Conservation (phyloP, 2,329 filamentous ascomycete species). For the Colletotrichum sp. region DNA sequence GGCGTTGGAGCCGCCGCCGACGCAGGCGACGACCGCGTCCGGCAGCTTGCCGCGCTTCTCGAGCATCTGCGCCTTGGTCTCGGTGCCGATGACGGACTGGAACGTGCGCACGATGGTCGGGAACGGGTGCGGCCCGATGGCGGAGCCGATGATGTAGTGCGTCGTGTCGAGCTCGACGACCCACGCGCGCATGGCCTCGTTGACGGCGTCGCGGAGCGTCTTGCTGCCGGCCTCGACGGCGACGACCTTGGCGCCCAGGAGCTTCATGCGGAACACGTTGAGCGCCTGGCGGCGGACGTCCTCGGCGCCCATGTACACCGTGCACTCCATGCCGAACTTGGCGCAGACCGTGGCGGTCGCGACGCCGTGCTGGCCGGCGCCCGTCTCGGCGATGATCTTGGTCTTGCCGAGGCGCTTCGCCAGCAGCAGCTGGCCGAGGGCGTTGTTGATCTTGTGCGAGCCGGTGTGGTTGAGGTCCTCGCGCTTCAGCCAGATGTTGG, state of each 20-base stretch:
- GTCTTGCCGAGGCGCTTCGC: constrained; percentile 90
- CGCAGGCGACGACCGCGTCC: constrained; percentile 94
- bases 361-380: constrained; percentile 96
- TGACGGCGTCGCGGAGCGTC: constrained; percentile 87
- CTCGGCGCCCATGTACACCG: constrained; percentile 98
- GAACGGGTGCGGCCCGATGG: constrained; percentile 97
- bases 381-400: constrained; percentile 97
- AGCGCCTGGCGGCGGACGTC: constrained; percentile 95
- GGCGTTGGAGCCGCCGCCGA: constrained; percentile 94
- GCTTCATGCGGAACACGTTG: constrained; percentile 98
- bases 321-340: constrained; percentile 98
- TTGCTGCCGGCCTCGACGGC: constrained; percentile 90
- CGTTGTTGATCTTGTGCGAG: constrained; percentile 99
- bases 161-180: constrained; percentile 91
- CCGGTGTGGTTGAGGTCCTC: constrained; percentile 98
- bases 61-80: constrained; percentile 92
- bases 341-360: constrained; percentile 97
- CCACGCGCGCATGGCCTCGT: constrained; percentile 94
- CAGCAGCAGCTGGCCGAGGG: constrained; percentile 88
- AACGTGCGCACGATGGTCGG: constrained; percentile 97
- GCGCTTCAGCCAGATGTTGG: constrained; percentile 97
- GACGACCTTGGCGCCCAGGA: constrained; percentile 90
- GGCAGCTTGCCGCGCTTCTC: constrained; percentile 86
- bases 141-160: constrained; percentile 97
- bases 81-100: constrained; percentile 93